These are phyloP conservation scores for Cordyceps cicadae DNA, from an alignment of 2,329 filamentous ascomycete genomes.

Conservation along the genomic window DNA sequence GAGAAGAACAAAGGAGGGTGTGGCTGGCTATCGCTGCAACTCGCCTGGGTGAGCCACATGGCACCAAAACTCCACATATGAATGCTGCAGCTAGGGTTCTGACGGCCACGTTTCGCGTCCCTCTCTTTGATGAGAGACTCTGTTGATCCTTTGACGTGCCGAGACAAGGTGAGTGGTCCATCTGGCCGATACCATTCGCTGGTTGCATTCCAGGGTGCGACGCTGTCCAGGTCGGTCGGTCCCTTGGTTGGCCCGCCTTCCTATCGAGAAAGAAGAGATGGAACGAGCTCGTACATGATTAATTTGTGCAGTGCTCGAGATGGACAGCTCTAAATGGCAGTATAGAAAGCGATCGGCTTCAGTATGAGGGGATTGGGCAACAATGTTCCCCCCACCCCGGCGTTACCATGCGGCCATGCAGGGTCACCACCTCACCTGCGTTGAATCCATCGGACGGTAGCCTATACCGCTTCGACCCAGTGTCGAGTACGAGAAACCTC, in stretches of 20 bases:
- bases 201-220: background rate
- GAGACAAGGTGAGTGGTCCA: background rate
- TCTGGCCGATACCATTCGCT: background rate
- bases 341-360: background rate
- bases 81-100: background rate
- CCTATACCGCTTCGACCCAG: too few relatives aligned
- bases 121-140: background rate
- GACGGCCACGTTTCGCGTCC: background rate
- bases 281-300: background rate
- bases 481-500: background rate
- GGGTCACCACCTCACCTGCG: background rate
- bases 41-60: background rate
- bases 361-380: background rate
- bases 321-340: background rate
- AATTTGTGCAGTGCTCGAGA: background rate
- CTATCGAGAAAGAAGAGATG: background rate
- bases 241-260: background rate
- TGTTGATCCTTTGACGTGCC: background rate
- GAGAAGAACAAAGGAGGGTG: background rate
- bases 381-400: too few relatives aligned
- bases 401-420: background rate
- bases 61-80: background rate
- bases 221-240: background rate
- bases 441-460: too few relatives aligned
- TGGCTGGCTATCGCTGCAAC: conserved; percentile 2